Conservation (phyloP, 169 alveolate species). For the Cryptosporidium felis region DNA sequence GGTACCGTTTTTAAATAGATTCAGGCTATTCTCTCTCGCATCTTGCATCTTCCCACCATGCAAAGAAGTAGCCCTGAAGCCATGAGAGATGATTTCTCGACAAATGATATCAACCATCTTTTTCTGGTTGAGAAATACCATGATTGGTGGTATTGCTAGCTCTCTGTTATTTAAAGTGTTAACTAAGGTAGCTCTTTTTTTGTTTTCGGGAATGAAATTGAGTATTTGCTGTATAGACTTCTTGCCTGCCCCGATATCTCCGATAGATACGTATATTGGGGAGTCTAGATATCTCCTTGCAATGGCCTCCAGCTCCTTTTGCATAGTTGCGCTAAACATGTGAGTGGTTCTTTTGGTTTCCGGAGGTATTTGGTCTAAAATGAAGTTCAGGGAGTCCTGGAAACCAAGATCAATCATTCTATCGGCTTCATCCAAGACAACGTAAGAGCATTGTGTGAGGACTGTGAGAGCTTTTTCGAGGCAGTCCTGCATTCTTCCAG, state of each 20-base stretch:
- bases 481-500: constrained; percentile 96
- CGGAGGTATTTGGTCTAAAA: constrained; percentile 89
- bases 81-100: constrained; percentile 55
- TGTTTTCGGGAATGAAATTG: constrained; percentile 88
- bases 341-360: constrained; percentile 88
- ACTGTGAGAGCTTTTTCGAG: constrained; percentile 90
- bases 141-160: constrained; percentile 89
- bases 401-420: constrained; percentile 97
- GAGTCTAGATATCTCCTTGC: constrained; percentile 90
- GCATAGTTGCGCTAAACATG: constrained; percentile 97
- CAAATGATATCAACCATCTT: constrained; percentile 90
- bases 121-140: constrained; percentile 93
- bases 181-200: constrained; percentile 81
- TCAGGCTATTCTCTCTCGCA: constrained; percentile 90
- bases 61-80: constrained; percentile 78
- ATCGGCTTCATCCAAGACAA: constrained; percentile 98
- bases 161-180: constrained; percentile 74
- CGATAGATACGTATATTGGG: constrained; percentile 91
- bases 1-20: constrained; percentile 88
- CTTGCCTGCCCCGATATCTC: constrained; percentile 95
- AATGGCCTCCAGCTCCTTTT: constrained; percentile 91
- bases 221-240: constrained; percentile 90
- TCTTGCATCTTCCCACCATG: constrained; percentile 95
- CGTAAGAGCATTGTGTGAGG: constrained; percentile 91
- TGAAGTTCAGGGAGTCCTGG: constrained; percentile 92